Evolutionary conservation across 768 basidiomycete genomes (phyloP).

Genomic region (Candolleomyces aberdarensis): DNA sequence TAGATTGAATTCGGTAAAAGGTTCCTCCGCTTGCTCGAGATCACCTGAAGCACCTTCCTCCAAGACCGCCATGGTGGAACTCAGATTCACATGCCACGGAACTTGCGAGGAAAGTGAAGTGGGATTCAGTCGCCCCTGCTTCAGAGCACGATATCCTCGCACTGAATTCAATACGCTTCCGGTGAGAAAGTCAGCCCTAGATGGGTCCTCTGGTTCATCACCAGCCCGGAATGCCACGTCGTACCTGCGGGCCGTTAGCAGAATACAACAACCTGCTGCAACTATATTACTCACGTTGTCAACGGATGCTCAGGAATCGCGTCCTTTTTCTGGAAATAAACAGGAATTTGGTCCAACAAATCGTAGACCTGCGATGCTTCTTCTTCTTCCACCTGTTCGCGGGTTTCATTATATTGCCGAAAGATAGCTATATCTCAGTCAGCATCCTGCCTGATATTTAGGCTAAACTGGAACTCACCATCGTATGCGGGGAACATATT

Average conservation of each 20-base stretch:
- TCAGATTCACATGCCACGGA: conserved; percentile 54
- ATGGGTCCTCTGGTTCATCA: conserved; percentile 38
- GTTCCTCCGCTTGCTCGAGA: conserved; percentile 24
- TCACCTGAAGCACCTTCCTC: conserved; percentile 36
- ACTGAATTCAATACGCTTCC: conserved; percentile 48
- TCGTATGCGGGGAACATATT: conserved; percentile 55
- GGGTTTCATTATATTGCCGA: conserved; percentile 20
- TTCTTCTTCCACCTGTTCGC: conserved; percentile 28
- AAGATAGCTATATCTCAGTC: conserved; percentile 36
- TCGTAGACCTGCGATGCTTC: conserved; percentile 42
- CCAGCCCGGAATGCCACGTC: conserved; percentile 60
- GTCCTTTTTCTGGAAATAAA: conserved; percentile 54
- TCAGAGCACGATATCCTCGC: conserved; percentile 51
- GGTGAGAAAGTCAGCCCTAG: conserved; percentile 58
- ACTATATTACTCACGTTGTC: conserved; percentile 48
- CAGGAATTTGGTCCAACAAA: conserved; percentile 49
- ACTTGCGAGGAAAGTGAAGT: conserved; percentile 36
- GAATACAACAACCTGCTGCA: conserved; percentile 4
- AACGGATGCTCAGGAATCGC: conserved; percentile 49
- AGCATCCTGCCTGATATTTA: neutral
- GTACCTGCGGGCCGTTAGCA: conserved; percentile 37
- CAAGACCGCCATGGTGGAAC: conserved; percentile 40
- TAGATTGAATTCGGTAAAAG: conserved; percentile 44
- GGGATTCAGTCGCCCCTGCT: conserved; percentile 43
- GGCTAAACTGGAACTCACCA: conserved; percentile 34